Conservation (phyloP, 2,329 filamentous ascomycete species). For the Claviceps arundinis region DNA sequence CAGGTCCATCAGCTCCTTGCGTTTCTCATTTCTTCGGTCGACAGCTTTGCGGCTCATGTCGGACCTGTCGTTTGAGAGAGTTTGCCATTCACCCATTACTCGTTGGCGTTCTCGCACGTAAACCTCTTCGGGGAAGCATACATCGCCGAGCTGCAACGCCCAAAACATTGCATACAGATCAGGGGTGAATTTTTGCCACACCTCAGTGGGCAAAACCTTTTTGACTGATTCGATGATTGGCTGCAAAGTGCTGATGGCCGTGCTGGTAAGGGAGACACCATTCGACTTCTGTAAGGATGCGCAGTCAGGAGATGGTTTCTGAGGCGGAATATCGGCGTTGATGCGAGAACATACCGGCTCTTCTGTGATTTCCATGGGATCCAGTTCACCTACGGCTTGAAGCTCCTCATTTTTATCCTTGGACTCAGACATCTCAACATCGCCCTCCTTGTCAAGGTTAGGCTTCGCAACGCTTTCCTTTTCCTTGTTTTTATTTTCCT, state of each 20-base stretch:
- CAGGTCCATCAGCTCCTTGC: conserved; percentile 54
- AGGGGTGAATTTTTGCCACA: conserved; percentile 58
- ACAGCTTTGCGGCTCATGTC: conserved; percentile 56
- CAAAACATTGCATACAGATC: conserved; percentile 87
- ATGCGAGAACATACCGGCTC: conserved; percentile 19
- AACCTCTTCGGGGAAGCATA: conserved; percentile 60
- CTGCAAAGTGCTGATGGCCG: conserved; percentile 36
- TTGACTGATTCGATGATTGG: conserved; percentile 59
- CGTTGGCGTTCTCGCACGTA: conserved; percentile 66
- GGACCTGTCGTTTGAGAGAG: conserved; percentile 56
- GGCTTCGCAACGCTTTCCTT: conserved; percentile 15
- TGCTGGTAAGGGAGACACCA: conserved; percentile 19
- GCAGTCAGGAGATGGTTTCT: conserved; percentile 12
- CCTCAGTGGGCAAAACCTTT: conserved; percentile 43
- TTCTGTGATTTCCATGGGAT: conserved; percentile 12
- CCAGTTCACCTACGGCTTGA: conserved; percentile 15
- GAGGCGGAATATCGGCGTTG: conserved; percentile 2
- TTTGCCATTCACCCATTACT: conserved; percentile 51
- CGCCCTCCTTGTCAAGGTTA: conserved; percentile 39
- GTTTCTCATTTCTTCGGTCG: conserved; percentile 51
- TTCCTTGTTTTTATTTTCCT: conserved; percentile 15
- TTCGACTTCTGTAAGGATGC: conserved; percentile 19
- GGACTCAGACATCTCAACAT: conserved; percentile 36
- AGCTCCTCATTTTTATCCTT: conserved; percentile 15
- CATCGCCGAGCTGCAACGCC: conserved; percentile 73